A percentile compares a stretch with the other conserved stretches of the same genome.
These are phyloP conservation scores for Xylaria acuta DNA, from an alignment of 495 filamentous ascomycete species.

Conservation along the genomic window DNA sequence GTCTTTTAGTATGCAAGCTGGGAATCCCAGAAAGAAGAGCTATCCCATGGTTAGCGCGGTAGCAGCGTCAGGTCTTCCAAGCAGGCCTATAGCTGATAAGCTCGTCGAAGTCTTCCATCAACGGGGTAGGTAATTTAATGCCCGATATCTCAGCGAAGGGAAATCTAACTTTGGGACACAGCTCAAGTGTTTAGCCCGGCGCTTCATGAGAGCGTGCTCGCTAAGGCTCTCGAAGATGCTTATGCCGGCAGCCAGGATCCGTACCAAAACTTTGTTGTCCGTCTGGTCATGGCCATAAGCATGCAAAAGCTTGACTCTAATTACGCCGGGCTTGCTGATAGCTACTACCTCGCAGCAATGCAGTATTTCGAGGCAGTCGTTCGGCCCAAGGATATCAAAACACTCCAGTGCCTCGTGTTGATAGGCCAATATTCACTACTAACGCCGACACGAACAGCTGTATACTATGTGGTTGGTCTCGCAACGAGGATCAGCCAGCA, in stretches of 20 bases:
- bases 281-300: conserved; percentile 90
- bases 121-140: conserved; percentile 64
- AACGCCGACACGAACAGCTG: conserved; percentile 86
- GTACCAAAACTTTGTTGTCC: conserved; percentile 82
- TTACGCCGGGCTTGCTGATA: conserved; percentile 86
- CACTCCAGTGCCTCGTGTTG: conserved; percentile 86
- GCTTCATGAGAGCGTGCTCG: conserved; percentile 81
- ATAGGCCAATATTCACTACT: conserved; percentile 92
- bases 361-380: conserved; percentile 79
- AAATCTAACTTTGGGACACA: conserved; percentile 42
- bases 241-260: conserved; percentile 76
- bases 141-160: background rate
- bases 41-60: conserved; percentile 81
- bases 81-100: conserved; percentile 67
- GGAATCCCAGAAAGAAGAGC: conserved; percentile 52
- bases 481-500: conserved; percentile 86
- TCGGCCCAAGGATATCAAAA: conserved; percentile 79
- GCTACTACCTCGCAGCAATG: conserved; percentile 88
- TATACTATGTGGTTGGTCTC: conserved; percentile 88
- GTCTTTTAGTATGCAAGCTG: conserved; percentile 49
- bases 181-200: conserved; percentile 86
- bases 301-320: conserved; percentile 82
- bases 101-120: conserved; percentile 80
- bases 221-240: conserved; percentile 77
- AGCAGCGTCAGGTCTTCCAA: conserved; percentile 72